Conservation (phyloP, 1,284 basidiomycete species). For the Somion occarium region DNA sequence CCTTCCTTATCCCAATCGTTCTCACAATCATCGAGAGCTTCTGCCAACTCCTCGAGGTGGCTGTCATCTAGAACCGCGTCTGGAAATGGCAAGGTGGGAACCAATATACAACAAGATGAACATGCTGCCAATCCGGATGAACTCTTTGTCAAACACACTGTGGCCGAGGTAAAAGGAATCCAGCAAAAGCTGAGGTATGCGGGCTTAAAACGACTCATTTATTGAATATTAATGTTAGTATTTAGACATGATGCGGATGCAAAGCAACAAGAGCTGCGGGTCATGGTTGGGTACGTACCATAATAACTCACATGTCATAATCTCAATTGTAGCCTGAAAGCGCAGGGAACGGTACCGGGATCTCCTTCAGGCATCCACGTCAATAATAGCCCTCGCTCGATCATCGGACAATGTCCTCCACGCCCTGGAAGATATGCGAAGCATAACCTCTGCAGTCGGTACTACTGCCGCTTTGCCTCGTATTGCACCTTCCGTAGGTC, state of each 20-base stretch:
- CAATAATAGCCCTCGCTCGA: conserved; percentile 72
- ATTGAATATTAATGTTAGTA: conserved; percentile 1
- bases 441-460: conserved; percentile 31
- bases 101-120: conserved; percentile 4
- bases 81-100: conserved; percentile 17
- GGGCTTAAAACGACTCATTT: neutral
- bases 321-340: conserved; percentile 45
- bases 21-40: conserved; percentile 7
- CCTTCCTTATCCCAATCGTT: conserved; percentile 12
- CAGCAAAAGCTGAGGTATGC: conserved; percentile 69
- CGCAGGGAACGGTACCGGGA: conserved; percentile 91
- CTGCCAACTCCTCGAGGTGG: conserved; percentile 8
- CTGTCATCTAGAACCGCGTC: conserved; percentile 17
- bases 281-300: conserved; percentile 89
- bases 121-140: conserved; percentile 68
- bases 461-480: conserved; percentile 24
- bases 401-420: conserved; percentile 61
- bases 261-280: conserved; percentile 86
- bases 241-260: conserved; percentile 79
- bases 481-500: conserved; percentile 34
- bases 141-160: conserved; percentile 68
- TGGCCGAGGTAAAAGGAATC: conserved; percentile 70
- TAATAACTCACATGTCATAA: conserved; percentile 4
- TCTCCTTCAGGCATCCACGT: conserved; percentile 84
- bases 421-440: conserved; percentile 55